Conservation (phyloP, 192 early-diverging fungal species). For the Polychytrium aggregatum region DNA sequence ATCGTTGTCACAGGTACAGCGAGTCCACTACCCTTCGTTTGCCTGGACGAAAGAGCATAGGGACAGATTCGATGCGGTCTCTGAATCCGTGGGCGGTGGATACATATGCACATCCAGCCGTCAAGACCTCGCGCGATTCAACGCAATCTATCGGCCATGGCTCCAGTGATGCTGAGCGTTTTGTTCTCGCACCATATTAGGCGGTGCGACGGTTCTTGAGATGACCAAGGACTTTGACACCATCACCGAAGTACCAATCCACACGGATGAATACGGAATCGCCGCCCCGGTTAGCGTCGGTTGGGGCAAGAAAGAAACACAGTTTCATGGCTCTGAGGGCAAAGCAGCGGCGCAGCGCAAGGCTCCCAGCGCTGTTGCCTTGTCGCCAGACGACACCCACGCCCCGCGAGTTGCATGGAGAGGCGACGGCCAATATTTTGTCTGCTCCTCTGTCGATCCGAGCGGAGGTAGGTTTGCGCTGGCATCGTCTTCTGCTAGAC, state of each 20-base stretch:
- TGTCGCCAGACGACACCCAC: constrained; percentile 58
- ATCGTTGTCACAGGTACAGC: constrained; percentile 63
- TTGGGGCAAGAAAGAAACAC: constrained; percentile 95
- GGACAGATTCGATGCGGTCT: no score
- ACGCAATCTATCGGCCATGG: no score
- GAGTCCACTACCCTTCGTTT: no score
- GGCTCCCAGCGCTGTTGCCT: constrained; percentile 16
- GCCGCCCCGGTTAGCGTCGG: constrained; percentile 70
- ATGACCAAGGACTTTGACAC: constrained; percentile 95
- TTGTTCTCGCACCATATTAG: no score
- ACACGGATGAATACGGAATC: constrained; percentile 51
- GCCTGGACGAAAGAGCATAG: no score
- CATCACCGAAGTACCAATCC: constrained; percentile 66
- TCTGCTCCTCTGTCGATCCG: constrained; percentile 56
- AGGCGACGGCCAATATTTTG: constrained; percentile 78
- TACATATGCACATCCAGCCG: no score
- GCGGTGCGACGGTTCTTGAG: constrained; percentile 51
- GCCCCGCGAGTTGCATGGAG: constrained; percentile 73
- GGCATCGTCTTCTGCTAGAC: background rate
- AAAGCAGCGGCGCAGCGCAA: constrained; percentile 54
- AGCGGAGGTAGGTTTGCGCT: constrained; percentile 17
- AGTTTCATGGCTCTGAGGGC: constrained; percentile 87
- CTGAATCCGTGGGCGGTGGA: no score
- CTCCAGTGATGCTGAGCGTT: no score
- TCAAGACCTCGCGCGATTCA: no score